Base-by-base conservation (phyloP, 768 basidiomycete species). In the Boletus rex-veris region DNA sequence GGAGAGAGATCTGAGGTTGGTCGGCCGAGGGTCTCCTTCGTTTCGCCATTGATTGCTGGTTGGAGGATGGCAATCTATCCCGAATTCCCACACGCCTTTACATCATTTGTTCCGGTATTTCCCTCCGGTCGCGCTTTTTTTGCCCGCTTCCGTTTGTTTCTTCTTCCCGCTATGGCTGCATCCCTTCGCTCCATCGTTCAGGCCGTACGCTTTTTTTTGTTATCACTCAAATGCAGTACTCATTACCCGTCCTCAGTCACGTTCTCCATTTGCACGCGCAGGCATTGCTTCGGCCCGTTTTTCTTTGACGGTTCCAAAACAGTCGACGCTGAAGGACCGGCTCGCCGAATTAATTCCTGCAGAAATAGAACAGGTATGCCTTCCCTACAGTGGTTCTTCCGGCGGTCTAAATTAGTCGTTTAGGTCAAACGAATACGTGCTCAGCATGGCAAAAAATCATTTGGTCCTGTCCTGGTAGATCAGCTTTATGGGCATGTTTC, bases 301-400 rank as follows among this genome's bases (percentile, higher is more conserved):
- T 63, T 82, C 81, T 45, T 86, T 87, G n/a, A 78, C 85, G 15
- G 73, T 78, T 41, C 67, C 81, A 30, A 88, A 86, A 72, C 81
- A 81, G 41, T 78, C 81, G 55, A 84, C 91, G 26, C 81, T 98
- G 69, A 96, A 95, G 77, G 93, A 98, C 74, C 83, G 92, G 48
- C 80, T 98, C 56, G 83, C 90, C 33, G 91, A 97, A 75, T 84
- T 98, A 72, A 98, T 98, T 64, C 96, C 96, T 54, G 77, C 79
- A 58, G 88, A 96, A 68, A 81, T 54, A 70, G 79, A 57, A 75
- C 77, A 64, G 67, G 76, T 55, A 42, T 33, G n/a, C 18, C 35
- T 42, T 19, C 19, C 47, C 10, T 18, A 1, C 36, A 12, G 19
- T 21, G 6, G 12, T 33, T 46, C 36, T 36, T 45, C 14, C 35